A percentile compares a stretch with the other conserved stretches of the same genome.
Evolutionary conservation across 163 green algal species (phyloP).

Genomic region (Trebouxiophyceae sp.): DNA sequence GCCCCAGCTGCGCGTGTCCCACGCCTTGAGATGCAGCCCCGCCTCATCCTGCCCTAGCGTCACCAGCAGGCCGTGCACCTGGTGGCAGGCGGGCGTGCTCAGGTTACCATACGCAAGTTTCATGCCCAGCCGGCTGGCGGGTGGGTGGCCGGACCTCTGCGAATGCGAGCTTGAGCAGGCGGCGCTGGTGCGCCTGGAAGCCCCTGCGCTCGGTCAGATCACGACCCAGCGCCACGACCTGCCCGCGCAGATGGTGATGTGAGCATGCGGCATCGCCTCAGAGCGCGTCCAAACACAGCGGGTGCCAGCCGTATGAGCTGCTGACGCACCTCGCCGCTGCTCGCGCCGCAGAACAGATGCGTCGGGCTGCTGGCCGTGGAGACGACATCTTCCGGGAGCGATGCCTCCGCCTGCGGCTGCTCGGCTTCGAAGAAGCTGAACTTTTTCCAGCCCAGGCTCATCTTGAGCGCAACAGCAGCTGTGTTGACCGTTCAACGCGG

Average conservation of each 20-base stretch:
- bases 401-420: constrained; percentile 28
- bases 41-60: constrained; percentile 52
- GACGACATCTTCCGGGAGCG: constrained; percentile 35
- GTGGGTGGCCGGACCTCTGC: too few relatives aligned
- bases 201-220: background rate
- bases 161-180: too few relatives aligned
- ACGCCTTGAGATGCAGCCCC: constrained; percentile 57
- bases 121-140: background rate
- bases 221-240: background rate
- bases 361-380: constrained; percentile 22
- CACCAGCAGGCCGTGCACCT: too few relatives aligned
- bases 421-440: constrained; percentile 70
- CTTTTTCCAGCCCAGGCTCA: constrained; percentile 64
- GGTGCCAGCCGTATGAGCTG: constrained; percentile 23
- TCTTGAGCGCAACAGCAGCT: too few relatives aligned
- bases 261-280: too few relatives aligned
- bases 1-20: constrained; percentile 21
- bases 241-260: too few relatives aligned
- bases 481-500: too few relatives aligned
- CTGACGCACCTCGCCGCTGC: constrained; percentile 39
- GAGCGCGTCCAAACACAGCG: constrained; percentile 4
- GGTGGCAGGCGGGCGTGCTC: too few relatives aligned
- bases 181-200: too few relatives aligned
- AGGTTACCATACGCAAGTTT: too few relatives aligned
- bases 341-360: constrained; percentile 38